Base-by-base conservation (phyloP, 768 basidiomycete species). In the Panellus pusillus region DNA sequence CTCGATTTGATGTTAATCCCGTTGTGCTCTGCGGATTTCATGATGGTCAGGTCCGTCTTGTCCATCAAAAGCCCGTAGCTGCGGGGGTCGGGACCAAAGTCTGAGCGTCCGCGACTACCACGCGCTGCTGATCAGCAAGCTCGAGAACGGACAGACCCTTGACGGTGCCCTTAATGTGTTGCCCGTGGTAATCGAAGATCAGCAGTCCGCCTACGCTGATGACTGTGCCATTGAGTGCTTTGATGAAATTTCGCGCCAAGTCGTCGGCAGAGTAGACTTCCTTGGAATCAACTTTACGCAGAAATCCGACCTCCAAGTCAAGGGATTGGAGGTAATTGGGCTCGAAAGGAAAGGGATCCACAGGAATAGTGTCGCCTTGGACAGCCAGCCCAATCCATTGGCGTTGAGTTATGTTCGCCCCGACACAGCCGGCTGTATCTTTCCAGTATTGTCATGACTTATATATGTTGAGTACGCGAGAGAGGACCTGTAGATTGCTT, bases 1-100 rank as follows among this genome's bases (percentile, higher is more conserved):
- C 90, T 93, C 27, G 91, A 86, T 73, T 94, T 98, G 65, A 99
- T 76, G 73, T 89, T 95, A 70, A 99, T 93, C 6, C 77, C 67
- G 63, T 88, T 92, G 39, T 82, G 77, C 0, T 86, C 77, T 1
- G 89, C 40, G 7, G 49, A 91, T 70, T 96, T 97, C 71, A 93
- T 74, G 70, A 97, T 83, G 2, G 84, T 91, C 28, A 98, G 74
- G 60, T 97, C 94, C n/a, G 93, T 96, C 69, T 89, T 89, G 54
- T 89, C 86, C 81, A 95, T 93, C 41, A 95, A 55, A 28, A 98
- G 80, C 15, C 94, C 95, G 55, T 82, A 81, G 41, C 72, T 53
- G 28, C 68, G 62, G 28, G 66, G 61, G 52, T 65, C 61, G 55
- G 53, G 31, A 31, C 55, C 45, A 50, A 61, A 19, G 63, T 52